Base-by-base conservation (phyloP, 345 rosid species). In the Leavenworthia alabamica region DNA sequence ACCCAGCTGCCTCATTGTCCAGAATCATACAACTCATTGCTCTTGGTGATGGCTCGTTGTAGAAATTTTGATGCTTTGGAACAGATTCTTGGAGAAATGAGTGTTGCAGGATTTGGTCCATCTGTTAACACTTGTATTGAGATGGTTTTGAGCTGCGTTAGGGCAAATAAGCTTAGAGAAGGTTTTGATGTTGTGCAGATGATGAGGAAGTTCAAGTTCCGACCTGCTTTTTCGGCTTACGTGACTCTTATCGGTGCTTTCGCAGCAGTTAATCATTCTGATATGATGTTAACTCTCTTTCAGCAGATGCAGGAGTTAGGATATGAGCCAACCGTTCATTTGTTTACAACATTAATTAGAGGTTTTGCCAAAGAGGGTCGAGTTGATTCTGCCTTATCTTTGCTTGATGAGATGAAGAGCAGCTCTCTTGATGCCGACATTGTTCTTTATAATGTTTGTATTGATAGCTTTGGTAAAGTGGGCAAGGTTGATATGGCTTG, bases 401-500 rank as follows among this genome's bases (percentile, higher is more conserved):
- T 93, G 60, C 81, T 93, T 78, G 99, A 85, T 50, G 97, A 93
- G 81, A 80, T 89, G 94, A 93, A 78, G 74, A 93, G 87, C 76
- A 82, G 82, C 78, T 73, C 75, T 55, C 77, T 80, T 57, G 70
- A 84, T 45, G 99, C 80, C 37, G 97, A 93, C 56, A 73, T 83
- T 66, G 96, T 89, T 60, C 92, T 93, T 64, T 93, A 89, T 60
- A 93, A 93, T 62, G 97, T 93, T 13, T 93, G 97, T 78, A 87
- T 93, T 51, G 97, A 93, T 62, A 79, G 92, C 70, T 93, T 93
- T 12, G 99, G 97, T 66, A 85, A 87, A 86, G 89, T 62, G 29
- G 97, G 97, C 4, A 89, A 85, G 27, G 85, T 85, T 47, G 96
- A 93, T 67, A 85, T 89, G 90, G 99, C 96, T 8, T 89, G 99